Conservation (phyloP, 2,329 filamentous ascomycete species). For the Fusarium sp. region DNA sequence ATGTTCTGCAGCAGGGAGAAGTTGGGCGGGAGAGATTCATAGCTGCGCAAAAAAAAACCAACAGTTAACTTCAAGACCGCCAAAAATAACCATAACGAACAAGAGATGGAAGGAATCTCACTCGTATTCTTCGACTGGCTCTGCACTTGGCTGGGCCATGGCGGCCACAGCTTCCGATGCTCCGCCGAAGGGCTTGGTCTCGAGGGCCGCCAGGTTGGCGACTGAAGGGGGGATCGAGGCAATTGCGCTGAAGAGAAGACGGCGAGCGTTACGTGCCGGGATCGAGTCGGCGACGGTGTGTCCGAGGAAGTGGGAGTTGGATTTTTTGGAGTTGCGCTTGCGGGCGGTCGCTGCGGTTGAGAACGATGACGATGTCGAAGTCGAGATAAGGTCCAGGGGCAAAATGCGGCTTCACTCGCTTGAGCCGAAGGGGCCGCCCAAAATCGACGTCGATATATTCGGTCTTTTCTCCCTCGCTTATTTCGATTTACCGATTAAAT, state of each 20-base stretch:
- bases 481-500: constrained; percentile 22
- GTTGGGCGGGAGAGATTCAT: constrained; percentile 94
- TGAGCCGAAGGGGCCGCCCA: constrained; percentile 31
- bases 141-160: constrained; percentile 78
- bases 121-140: constrained; percentile 77
- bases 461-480: constrained; percentile 4
- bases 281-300: constrained; percentile 19
- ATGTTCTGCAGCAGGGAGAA: constrained; percentile 96
- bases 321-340: constrained; percentile 19
- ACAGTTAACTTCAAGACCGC: constrained; percentile 16
- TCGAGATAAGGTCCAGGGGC: constrained; percentile 41
- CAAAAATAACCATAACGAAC: not conserved
- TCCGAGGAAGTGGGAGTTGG: constrained; percentile 1
- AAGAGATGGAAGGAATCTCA: constrained; percentile 56
- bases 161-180: constrained; percentile 76
- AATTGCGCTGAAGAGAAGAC: constrained; percentile 33
- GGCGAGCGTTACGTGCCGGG: constrained; percentile 24
- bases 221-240: constrained; percentile 43
- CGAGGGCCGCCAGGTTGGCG: constrained; percentile 75
- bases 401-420: constrained; percentile 39
- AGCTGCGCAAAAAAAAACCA: constrained; percentile 63
- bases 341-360: constrained; percentile 25
- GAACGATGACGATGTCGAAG: constrained; percentile 40
- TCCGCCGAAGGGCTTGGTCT: constrained; percentile 73
- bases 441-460: constrained; percentile 16